Evolutionary conservation across 2,329 filamentous ascomycete species (phyloP).

Genomic region (Endocalyx cinctus): DNA sequence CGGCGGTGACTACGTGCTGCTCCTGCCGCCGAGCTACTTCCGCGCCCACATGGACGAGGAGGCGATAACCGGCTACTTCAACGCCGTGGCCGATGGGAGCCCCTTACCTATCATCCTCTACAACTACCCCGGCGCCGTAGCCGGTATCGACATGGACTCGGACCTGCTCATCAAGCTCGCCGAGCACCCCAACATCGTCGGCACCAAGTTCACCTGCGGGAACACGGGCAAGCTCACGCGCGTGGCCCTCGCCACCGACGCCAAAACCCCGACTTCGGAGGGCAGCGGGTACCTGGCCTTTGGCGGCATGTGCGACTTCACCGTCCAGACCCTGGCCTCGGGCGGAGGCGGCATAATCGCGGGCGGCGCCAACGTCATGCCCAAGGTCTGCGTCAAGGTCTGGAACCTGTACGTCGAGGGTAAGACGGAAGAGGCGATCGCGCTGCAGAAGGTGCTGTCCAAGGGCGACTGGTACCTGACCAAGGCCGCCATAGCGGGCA

Average conservation of each 20-base stretch:
- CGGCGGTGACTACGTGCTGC: slow-evolving; percentile 74
- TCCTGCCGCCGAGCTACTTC: slow-evolving; percentile 83
- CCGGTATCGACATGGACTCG: slow-evolving; percentile 85
- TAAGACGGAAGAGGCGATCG: slow-evolving; percentile 69
- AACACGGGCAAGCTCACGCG: slow-evolving; percentile 87
- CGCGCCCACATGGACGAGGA: slow-evolving; percentile 70
- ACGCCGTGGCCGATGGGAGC: slow-evolving; percentile 67
- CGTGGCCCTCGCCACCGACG: slow-evolving; percentile 67
- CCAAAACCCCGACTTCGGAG: slow-evolving; percentile 58
- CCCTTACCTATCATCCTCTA: slow-evolving; percentile 79
- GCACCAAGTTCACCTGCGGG: slow-evolving; percentile 88
- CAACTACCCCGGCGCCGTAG: slow-evolving; percentile 86
- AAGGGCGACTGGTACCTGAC: slow-evolving; percentile 80
- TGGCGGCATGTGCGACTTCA: slow-evolving; percentile 84
- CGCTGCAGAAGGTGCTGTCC: slow-evolving; percentile 71
- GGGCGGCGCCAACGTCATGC: slow-evolving; percentile 79
- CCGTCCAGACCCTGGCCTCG: slow-evolving; percentile 71
- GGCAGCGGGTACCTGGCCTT: slow-evolving; percentile 77
- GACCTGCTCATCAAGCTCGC: slow-evolving; percentile 78
- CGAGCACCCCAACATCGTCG: slow-evolving; percentile 76
- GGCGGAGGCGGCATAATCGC: slow-evolving; percentile 83
- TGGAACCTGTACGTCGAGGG: slow-evolving; percentile 73
- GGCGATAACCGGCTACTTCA: slow-evolving; percentile 69
- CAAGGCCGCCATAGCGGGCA: slow-evolving; percentile 79
- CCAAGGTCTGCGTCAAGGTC: slow-evolving; percentile 73